Base-by-base conservation (phyloP, 2,329 filamentous ascomycete genomes). In the Monilinia fructicola region DNA sequence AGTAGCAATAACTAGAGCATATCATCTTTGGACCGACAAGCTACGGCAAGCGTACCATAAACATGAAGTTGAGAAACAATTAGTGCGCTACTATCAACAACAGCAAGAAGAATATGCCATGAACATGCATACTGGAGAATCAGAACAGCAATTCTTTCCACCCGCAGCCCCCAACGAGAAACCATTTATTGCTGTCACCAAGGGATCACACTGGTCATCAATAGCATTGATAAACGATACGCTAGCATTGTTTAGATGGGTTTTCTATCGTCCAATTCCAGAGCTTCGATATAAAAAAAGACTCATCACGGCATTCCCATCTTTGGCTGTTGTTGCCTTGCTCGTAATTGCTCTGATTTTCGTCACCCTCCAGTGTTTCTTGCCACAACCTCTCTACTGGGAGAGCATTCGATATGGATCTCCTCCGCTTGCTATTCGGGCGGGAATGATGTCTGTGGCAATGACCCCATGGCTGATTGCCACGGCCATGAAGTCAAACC, bases 21-120 rank as follows among this genome's bases (percentile, higher is more conserved):
- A 93, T 83, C 90, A 97, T 78, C 88, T 90, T 72, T 97, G 92
- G 89, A 92, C 93, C 73, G 93, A 97, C 81, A 96, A 95, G 80
- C 92, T 96, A 71, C 87, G 93, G 71, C 91, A 93, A 72, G 93
- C 92, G 69, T 86, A 95, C 68, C 91, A 95, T 80, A 94, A 96
- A 79, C 89, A 95, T 75, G 87, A 92, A 76, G 83, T 91, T 73
- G 84, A 91, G 74, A 84, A 88, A 73, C 84, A 89, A 73, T 88
- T 86, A 76, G 84, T 77, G 67, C 77, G 81, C 61, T 83, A 87
- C 26, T 81, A 81, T 44, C 84, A 84, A 66, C 83, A 83, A 26
- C 64, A 66, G 55, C 81, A 83, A 61, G 82, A 81, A 69, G 85
- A 89, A 73, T 87, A 87, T 76, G 85, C 87, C 69, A 80, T 88